Evolutionary conservation across 2,329 filamentous ascomycete genomes (phyloP), one percentile per base, ranked within the genome.

Genomic region (Rutstroemia sydowiana): DNA sequence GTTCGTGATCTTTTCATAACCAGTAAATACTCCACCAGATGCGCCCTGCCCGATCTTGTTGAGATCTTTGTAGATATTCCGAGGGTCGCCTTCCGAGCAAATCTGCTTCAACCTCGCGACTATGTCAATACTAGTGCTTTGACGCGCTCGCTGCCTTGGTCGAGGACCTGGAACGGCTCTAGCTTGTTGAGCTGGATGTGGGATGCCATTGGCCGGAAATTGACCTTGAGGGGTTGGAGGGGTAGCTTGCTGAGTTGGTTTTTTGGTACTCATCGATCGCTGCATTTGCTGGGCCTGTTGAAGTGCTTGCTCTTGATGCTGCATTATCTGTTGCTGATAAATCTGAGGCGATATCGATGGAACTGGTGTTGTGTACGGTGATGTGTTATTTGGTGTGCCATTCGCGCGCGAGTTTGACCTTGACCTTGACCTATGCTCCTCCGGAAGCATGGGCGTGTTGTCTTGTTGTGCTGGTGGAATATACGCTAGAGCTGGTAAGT

Each of bases 21-120:
- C 93, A 0, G 89, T 95, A 66, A 84, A 98, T 1, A 98, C 93
- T 56, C 93, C 93, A 61, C 93, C 93, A 8, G 92, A 97, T 34
- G 93, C 93, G 68, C 93, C 93, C 70, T 98, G 93, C 0, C 93
- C 93, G 66, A 98, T 97, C 73, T 97, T 97, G 66, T 83, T 91
- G 61, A 97, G 81, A 52, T 85, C 84, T 52, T 85, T 82, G 71
- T 95, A 98, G 58, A 92, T 84, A 50, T 87, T 84, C 23, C 88
- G 88, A 3, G 93, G 93, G 65, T 98, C 92, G 44, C 87, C 88
- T 48, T 89, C 83, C 20, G 84, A 91, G 68, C 93, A 97, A 58
- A 98, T 97, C 30, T 87, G 82, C 68, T 90, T 88, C 48, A 98
- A 76, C 16, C 88, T 84, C 18, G 82, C 80, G 36, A 95, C 78